Evolutionary conservation across 192 early-diverging fungal genomes (phyloP), one percentile per base, ranked within the genome.

Genomic region (Cladochytrium replicatum): DNA sequence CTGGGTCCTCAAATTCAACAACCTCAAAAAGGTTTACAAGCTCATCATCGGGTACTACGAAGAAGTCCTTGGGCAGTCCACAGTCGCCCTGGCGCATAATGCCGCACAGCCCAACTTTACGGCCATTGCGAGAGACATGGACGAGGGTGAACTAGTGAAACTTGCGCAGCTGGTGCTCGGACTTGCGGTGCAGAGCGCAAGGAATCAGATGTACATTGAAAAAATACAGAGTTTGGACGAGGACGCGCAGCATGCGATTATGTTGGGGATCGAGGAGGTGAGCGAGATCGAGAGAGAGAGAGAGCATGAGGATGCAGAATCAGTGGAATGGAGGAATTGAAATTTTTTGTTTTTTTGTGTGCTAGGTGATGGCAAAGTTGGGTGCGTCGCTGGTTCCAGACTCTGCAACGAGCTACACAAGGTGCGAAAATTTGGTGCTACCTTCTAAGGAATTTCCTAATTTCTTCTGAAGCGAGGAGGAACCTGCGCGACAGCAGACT

Each of bases 1-100:
- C 72, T 99, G 95, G 95, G 88, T 99, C 1, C 59, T 91, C 29
- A 86, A 85, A 54, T 84, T 89, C 61, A 94, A 91, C 67, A 88
- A 88, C 46, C 77, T 97, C 11, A 93, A 93, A 59, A 88, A 85
- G 59, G 71, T 94, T 27, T 78, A 92, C 67, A 84, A 83, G 45
- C 78, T 96, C 6, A 56, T 96, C 28, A 78, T 77, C 1, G 63
- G 77, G 19, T 94, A 88, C 74, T 90, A 89, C 41, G 88, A 91
- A 26, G 89, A 96, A 31, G 79, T 89, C 1, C 69, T 91, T 11
- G 77, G 80, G 29, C 78, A 84, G 34, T 69, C 69, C 15, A 68
- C 80, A 4, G 55, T 68, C 0, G 69, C 68, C 21, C 51, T 89
- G 9, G n/a, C n/a, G n/a, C n/a, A n/a, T n/a, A n/a, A n/a, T n/a